A percentile compares a stretch with the other conserved stretches of the same genome.
These are phyloP conservation scores for Pythium plurisporium DNA, from an alignment of 352 stramenopile species.

Conservation along the genomic window DNA sequence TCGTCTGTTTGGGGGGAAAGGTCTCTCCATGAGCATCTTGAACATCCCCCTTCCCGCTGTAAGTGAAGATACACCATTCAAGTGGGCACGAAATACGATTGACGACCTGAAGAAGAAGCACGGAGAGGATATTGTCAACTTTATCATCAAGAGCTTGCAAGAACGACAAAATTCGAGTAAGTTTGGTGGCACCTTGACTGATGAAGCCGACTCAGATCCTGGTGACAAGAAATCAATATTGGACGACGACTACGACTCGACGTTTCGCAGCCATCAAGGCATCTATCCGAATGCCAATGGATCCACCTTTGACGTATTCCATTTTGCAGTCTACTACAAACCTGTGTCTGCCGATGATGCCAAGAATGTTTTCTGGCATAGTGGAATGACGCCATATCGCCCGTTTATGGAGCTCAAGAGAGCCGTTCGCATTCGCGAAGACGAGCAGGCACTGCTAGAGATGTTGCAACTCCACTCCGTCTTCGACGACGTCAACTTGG, in stretches of 20 bases:
- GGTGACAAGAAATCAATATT: too few species aligned
- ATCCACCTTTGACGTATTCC: conserved; percentile 65
- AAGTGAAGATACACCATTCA: conserved; percentile 62
- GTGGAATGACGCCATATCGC: conserved; percentile 33
- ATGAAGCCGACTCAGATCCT: too few species aligned
- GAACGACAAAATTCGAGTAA: not conserved
- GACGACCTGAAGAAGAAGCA: conserved; percentile 49
- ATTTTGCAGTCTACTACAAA: conserved; percentile 58
- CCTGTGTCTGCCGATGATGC: conserved; percentile 1
- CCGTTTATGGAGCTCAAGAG: conserved; percentile 31
- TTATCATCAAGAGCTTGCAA: conserved; percentile 36
- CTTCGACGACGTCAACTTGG: conserved; percentile 52
- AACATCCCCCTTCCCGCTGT: conserved; percentile 51
- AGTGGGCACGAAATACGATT: conserved; percentile 47
- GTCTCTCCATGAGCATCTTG: conserved; percentile 45
- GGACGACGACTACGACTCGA: too few species aligned
- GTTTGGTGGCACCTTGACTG: not conserved
- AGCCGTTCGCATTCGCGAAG: conserved; percentile 38
- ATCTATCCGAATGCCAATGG: conserved; percentile 40
- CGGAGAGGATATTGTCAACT: conserved; percentile 51
- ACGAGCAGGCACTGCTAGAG: conserved; percentile 41
- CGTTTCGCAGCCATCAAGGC: not conserved
- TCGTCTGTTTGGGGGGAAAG: conserved; percentile 49
- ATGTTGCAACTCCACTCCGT: conserved; percentile 54
- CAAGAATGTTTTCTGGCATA: conserved; percentile 17